phyloP scores from a whole-genome alignment of 306 rosid genomes.

The Castanea crenata region DNA sequence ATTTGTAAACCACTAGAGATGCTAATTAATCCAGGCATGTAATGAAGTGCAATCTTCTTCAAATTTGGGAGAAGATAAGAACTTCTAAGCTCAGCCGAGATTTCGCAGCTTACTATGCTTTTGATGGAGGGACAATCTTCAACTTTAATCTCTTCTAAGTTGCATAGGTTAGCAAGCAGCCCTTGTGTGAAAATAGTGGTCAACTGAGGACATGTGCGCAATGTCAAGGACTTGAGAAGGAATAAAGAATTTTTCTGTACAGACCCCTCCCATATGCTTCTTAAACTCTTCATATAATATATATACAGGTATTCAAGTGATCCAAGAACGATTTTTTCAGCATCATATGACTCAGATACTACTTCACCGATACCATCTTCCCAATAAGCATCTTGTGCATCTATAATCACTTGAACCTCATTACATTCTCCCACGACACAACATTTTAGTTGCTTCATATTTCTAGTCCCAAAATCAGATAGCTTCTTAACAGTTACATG shows the following conservation, averaged over 20 bases:
- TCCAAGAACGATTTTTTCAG: not conserved
- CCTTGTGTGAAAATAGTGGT: slow-evolving; percentile 1
- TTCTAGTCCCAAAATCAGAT: not conserved
- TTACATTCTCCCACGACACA: not conserved
- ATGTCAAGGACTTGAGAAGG: no score
- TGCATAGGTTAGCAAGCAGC: not conserved
- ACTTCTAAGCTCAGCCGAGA: not conserved
- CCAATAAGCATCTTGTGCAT: no score
- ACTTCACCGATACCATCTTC: no score
- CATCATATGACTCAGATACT: no score
- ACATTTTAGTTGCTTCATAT: not conserved
- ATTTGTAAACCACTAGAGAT: slow-evolving; percentile 8
- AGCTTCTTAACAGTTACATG: slow-evolving; percentile 17
- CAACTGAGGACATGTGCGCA: not conserved
- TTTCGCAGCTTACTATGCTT: not conserved
- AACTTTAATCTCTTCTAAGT: not conserved
- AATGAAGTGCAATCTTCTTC: not conserved
- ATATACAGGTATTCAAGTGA: not conserved
- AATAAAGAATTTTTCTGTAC: no score
- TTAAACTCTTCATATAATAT: slow-evolving; percentile 31
- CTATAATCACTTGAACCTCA: slow-evolving; percentile 10
- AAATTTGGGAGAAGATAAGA: not conserved
- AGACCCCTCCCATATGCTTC: no score
- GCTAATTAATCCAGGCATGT: slow-evolving; percentile 11
- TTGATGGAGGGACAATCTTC: slow-evolving; percentile 24